Base-by-base conservation (phyloP, 2,329 filamentous ascomycete species). In the Cladosporium sp. region DNA sequence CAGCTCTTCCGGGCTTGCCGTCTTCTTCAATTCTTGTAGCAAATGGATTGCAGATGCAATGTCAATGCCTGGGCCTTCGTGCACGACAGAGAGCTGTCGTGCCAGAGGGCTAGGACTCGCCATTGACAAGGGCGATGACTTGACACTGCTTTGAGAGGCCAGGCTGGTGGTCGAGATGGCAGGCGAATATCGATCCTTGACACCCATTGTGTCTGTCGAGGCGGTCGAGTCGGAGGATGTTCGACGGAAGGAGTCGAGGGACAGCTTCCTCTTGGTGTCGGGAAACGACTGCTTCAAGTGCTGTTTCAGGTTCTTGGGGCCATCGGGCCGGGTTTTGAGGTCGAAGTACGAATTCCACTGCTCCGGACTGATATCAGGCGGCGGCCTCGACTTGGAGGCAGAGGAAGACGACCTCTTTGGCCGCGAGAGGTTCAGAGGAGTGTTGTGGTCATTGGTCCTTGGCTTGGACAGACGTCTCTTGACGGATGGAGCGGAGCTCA, bases 11-110 rank as follows among this genome's bases (percentile, higher is more conserved):
- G 77, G 77, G 5, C 76, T 74, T 1, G 76, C 78, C 43, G 70
- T 78, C 66, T 76, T 79, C 66, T 76, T 77, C 59, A 80, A 69
- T 64, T 80, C 74, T 58, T 80, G 74, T 60, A 80, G 62, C 37
- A 81, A 68, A 28, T 69, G 69, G 39, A 80, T 76, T 5, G 78
- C 77, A 11, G 75, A 72, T 39, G 75, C 74, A 37, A 80, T 60
- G 60, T 81, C 78, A 39, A 78, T 70, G 9, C 59, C 42, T 17
- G 70, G 66, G 51, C 56, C 37, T 25, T 66, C 69, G 3, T 70
- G 69, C 17, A 62, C 64, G 25, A 72, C 61, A 4, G 74, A 74
- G 22, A 69, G 45, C 50, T 56, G 50, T 55, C 54, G 43, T 52
- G 60, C 37, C 42, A 56, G 22, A 52, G 50, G 30, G 7, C 55